Conservation (phyloP, 371 early-diverging fungal species). For the Entomophthora muscae region DNA sequence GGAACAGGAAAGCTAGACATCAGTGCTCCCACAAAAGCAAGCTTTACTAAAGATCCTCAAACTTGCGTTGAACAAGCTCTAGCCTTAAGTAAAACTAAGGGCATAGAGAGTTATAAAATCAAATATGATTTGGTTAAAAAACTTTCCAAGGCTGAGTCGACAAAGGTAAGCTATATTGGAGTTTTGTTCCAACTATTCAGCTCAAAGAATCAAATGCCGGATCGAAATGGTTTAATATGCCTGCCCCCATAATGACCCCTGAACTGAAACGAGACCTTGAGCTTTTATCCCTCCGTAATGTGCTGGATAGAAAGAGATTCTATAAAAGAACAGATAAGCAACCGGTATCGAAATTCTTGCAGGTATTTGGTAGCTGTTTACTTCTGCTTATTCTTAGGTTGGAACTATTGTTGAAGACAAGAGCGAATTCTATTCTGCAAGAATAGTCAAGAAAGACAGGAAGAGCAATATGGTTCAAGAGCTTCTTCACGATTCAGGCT, state of each 20-base stretch:
- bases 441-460: slow-evolving; percentile 70
- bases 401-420: slow-evolving; percentile 87
- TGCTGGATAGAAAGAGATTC: slow-evolving; percentile 80
- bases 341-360: slow-evolving; percentile 71
- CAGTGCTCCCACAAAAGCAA: too few species aligned
- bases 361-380: slow-evolving; percentile 23
- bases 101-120: too few species aligned
- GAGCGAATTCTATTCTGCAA: slow-evolving; percentile 59
- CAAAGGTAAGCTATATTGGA: too few species aligned
- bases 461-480: slow-evolving; percentile 71
- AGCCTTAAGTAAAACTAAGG: too few species aligned
- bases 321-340: slow-evolving; percentile 63
- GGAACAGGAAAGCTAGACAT: too few species aligned
- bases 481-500: slow-evolving; percentile 52
- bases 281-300: slow-evolving; percentile 66
- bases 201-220: slow-evolving; percentile 48
- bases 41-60: too few species aligned
- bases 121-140: too few species aligned
- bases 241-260: slow-evolving; percentile 63
- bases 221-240: slow-evolving; percentile 84
- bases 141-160: too few species aligned
- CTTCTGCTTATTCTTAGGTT: slow-evolving; percentile 44
- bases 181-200: too few species aligned
- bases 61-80: too few species aligned
- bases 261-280: slow-evolving; percentile 77